Evolutionary conservation across 768 basidiomycete species (phyloP), one percentile per base, ranked within the genome.

Genomic region (Panellus pusillus): DNA sequence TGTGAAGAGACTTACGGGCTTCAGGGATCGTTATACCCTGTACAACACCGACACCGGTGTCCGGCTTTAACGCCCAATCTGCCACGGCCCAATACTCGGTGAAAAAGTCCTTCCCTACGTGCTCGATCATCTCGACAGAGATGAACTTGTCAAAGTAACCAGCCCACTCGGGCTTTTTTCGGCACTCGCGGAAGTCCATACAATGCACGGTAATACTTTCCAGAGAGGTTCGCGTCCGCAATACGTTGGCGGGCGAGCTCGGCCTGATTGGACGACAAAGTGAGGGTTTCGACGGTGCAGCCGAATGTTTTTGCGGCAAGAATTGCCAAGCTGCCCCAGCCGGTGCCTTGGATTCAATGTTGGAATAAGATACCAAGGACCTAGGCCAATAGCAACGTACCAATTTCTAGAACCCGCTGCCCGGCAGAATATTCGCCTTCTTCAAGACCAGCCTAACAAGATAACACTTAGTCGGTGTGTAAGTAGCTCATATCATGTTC

Each of bases 111-210:
- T 69, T 66, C 19, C 80, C 81, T 19, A 83, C 80, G 1, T 76
- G 77, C 61, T 83, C 82, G 11, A 82, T 71, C 81, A 83, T 82
- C 68, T 83, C 82, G 45, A 82, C 71, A 46, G 79, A 80, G 37
- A 83, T 73, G 17, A 82, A 69, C 1, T 78, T 63, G 56, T 83
- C 81, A 57, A 82, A 83, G 12, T 69, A 54, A 18, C 74, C 73
- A 41, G 70, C 66, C 80, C 79, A 82, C 43, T 73, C 72, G 17
- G 64, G 53, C 7, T 76, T 78, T 54, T 78, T 67, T 7, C 20
- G 37, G 29, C 45, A 47, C 29, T 69, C 66, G 20, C 81, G 65
- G 64, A 82, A 84, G 62, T 83, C 81, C 71, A 83, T 70, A 13
- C 80, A 63, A 62, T 81, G 79, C 2, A 81, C 78, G 17, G 68